Evolutionary conservation across 331 rosid species (phyloP).

Genomic region (Stylosanthes scabra): DNA sequence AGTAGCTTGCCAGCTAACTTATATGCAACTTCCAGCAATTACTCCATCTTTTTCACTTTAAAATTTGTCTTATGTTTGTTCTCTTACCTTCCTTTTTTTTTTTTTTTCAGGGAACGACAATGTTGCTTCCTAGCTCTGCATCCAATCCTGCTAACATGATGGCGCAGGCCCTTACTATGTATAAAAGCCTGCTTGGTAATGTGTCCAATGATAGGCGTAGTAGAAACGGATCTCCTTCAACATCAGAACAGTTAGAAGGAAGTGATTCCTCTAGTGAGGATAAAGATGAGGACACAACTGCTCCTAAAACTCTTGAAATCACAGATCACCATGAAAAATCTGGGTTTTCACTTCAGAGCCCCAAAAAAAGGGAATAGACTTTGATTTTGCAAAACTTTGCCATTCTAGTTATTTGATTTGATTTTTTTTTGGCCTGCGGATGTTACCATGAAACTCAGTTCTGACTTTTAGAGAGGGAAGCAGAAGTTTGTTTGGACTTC

Average conservation of each 20-base stretch:
- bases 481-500: neutral
- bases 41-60: neutral
- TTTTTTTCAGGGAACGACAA: conserved; percentile 79
- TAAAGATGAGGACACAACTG: conserved; percentile 34
- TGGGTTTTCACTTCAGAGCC: conserved; percentile 74
- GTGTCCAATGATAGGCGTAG: conserved; percentile 46
- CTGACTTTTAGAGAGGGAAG: conserved; percentile 26
- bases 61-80: conserved; percentile 29
- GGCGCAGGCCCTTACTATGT: conserved; percentile 92
- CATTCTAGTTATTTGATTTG: conserved; percentile 31
- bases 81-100: neutral
- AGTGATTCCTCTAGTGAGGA: conserved; percentile 45
- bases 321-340: conserved; percentile 36
- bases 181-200: conserved; percentile 78
- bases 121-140: conserved; percentile 92
- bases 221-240: conserved; percentile 38
- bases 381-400: conserved; percentile 27
- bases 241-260: conserved; percentile 41
- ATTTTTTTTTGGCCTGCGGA: conserved; percentile 20
- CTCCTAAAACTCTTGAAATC: conserved; percentile 22
- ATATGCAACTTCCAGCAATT: conserved; percentile 1
- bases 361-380: conserved; percentile 46
- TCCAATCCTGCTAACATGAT: conserved; percentile 93
- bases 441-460: conserved; percentile 23
- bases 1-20: conserved; percentile 29